phyloP scores from a whole-genome alignment of 2,329 filamentous ascomycete species.

The Parastagonospora nodorum region DNA sequence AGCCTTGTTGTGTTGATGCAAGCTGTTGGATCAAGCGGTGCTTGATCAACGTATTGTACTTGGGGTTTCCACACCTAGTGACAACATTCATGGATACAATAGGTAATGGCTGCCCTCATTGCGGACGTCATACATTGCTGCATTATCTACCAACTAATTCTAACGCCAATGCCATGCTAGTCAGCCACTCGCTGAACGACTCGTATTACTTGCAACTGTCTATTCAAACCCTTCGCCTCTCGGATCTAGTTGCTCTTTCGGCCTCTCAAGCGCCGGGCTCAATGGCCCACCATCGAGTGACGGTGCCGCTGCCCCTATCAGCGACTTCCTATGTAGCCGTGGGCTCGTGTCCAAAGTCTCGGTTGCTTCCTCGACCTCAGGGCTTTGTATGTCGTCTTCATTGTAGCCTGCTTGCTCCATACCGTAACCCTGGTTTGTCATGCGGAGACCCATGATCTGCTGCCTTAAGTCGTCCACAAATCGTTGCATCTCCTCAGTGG shows the following conservation, averaged over 20 bases:
- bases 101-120: neutral
- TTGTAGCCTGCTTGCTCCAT: conserved; percentile 34
- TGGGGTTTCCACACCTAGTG: no score
- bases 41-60: neutral
- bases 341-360: conserved; percentile 44
- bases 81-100: no score
- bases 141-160: neutral
- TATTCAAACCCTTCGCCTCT: conserved; percentile 41
- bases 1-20: no score
- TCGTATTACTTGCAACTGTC: neutral
- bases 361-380: conserved; percentile 43
- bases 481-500: conserved; percentile 59
- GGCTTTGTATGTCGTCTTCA: conserved; percentile 19
- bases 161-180: conserved; percentile 7
- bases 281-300: conserved; percentile 32
- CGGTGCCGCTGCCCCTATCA: conserved; percentile 44
- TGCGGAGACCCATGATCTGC: conserved; percentile 56
- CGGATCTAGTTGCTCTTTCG: conserved; percentile 24
- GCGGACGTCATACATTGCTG: conserved; percentile 1
- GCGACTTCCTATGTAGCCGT: conserved; percentile 49
- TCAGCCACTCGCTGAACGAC: neutral
- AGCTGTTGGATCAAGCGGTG: neutral
- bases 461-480: conserved; percentile 73
- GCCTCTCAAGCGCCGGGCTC: conserved; percentile 37
- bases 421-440: conserved; percentile 49